These are phyloP conservation scores for Ophioceras dolichostomum DNA, from an alignment of 2,329 filamentous ascomycete genomes.

Conservation along the genomic window DNA sequence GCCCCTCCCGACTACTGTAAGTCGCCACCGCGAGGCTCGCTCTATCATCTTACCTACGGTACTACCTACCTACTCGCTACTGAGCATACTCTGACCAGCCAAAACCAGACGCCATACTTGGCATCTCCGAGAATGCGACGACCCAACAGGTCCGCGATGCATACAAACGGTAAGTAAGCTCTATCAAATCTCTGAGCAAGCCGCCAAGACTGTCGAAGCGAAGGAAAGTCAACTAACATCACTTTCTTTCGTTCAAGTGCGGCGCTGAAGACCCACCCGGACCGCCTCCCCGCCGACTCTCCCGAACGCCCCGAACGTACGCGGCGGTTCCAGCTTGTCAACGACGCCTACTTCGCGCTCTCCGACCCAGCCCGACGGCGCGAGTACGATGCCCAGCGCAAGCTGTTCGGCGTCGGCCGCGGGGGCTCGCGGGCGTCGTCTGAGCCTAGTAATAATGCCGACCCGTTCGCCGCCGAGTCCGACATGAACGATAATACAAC, in stretches of 20 bases:
- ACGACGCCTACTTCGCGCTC: slow-evolving; percentile 41
- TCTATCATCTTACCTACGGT: background rate
- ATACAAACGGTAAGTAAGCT: slow-evolving; percentile 77
- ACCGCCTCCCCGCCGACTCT: slow-evolving; percentile 73
- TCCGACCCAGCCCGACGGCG: slow-evolving; percentile 65
- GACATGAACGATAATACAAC: slow-evolving; percentile 28
- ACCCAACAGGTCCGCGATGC: slow-evolving; percentile 81
- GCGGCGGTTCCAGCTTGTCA: slow-evolving; percentile 37
- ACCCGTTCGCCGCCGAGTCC: slow-evolving; percentile 38
- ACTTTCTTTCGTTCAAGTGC: slow-evolving; percentile 44
- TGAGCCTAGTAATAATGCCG: no score
- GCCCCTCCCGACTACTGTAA: slow-evolving; percentile 48
- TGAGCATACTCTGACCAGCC: slow-evolving; percentile 2
- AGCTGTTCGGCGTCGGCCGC: slow-evolving; percentile 37
- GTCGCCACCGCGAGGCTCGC: slow-evolving; percentile 10
- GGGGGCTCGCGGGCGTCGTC: slow-evolving; percentile 20
- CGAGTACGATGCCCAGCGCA: slow-evolving; percentile 72
- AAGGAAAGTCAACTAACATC: slow-evolving; percentile 9
- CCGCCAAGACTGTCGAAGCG: no score
- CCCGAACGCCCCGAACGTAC: slow-evolving; percentile 75
- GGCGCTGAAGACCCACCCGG: slow-evolving; percentile 85
- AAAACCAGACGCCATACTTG: slow-evolving; percentile 57
- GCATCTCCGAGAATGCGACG: slow-evolving; percentile 60
- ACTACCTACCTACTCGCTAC: slow-evolving; percentile 1
- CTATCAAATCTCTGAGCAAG: no score